Percentiles rank a stretch among this genome's conserved stretches.
Evolutionary conservation across 1,284 basidiomycete genomes (phyloP).

Genomic region (Ganoderma resinaceum): DNA sequence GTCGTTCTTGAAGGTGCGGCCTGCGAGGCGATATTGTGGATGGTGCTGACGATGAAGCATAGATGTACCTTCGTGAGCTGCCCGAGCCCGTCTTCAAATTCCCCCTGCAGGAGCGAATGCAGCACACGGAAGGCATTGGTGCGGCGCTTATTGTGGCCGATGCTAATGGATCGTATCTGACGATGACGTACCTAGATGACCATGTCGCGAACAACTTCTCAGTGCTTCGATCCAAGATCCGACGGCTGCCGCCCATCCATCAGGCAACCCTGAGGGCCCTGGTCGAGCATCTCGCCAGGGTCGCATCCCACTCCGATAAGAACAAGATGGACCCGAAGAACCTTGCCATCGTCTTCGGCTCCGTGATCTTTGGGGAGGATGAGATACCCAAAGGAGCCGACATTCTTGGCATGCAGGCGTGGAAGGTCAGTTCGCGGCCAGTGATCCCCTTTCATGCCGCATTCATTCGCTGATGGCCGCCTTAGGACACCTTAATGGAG

Average conservation of each 20-base stretch:
- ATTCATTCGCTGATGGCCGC: conserved; percentile 1
- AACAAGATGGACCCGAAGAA: conserved; percentile 98
- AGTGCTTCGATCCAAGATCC: conserved; percentile 81
- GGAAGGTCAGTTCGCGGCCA: conserved; percentile 61
- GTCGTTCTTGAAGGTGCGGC: conserved; percentile 87
- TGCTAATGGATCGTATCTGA: neutral
- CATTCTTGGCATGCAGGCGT: conserved; percentile 72
- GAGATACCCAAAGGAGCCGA: conserved; percentile 80
- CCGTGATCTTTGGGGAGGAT: conserved; percentile 90
- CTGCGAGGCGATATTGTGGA: conserved; percentile 1
- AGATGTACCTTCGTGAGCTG: conserved; percentile 90
- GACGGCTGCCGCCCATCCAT: conserved; percentile 86
- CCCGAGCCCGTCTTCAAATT: conserved; percentile 94
- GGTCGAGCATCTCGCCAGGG: conserved; percentile 87
- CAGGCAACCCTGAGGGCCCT: conserved; percentile 88
- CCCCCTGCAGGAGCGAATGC: conserved; percentile 82
- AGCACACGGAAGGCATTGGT: conserved; percentile 84
- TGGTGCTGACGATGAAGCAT: conserved; percentile 5
- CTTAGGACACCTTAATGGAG: conserved; percentile 87
- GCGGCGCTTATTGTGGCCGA: conserved; percentile 23
- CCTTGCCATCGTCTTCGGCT: conserved; percentile 85
- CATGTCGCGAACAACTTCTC: conserved; percentile 78
- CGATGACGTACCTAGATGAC: conserved; percentile 53
- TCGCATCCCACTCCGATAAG: conserved; percentile 71
- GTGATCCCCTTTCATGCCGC: neutral